Evolutionary conservation across 345 rosid species (phyloP).

Genomic region (Abelmoschus esculentus): DNA sequence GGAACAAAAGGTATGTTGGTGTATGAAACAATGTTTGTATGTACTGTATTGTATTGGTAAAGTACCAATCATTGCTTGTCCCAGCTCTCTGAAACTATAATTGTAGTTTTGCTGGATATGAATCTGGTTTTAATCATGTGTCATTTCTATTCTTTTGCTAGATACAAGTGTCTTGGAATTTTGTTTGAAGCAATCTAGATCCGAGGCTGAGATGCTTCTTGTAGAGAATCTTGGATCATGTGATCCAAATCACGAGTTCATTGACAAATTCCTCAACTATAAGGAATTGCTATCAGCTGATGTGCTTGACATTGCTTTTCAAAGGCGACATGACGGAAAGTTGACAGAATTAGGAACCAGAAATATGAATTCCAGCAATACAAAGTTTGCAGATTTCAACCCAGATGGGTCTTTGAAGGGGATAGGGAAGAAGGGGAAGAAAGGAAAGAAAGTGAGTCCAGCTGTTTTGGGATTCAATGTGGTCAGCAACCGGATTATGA

Average conservation of each 20-base stretch:
- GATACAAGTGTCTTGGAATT: conserved; percentile 90
- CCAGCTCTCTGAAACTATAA: neutral
- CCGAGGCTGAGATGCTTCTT: conserved; percentile 82
- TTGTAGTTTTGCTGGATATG: neutral
- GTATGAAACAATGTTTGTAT: neutral
- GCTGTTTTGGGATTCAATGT: conserved; percentile 85
- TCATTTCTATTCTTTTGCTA: conserved; percentile 9
- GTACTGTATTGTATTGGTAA: neutral
- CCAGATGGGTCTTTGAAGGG: conserved; percentile 50
- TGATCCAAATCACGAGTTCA: conserved; percentile 74
- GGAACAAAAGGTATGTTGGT: conserved; percentile 64
- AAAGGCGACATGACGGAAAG: conserved; percentile 37
- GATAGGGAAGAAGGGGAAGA: conserved; percentile 76
- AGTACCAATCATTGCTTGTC: neutral
- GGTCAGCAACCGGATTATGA: conserved; percentile 96
- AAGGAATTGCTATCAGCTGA: conserved; percentile 75
- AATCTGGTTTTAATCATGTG: neutral
- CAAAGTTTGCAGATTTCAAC: conserved; percentile 17
- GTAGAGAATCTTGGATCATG: conserved; percentile 62
- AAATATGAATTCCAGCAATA: conserved; percentile 35
- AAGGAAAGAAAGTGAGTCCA: conserved; percentile 81
- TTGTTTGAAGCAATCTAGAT: conserved; percentile 82
- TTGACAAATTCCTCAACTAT: conserved; percentile 86
- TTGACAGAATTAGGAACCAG: conserved; percentile 27
- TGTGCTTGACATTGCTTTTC: conserved; percentile 87